phyloP scores from a whole-genome alignment of 495 filamentous ascomycete species.

The Thozetella sp. region DNA sequence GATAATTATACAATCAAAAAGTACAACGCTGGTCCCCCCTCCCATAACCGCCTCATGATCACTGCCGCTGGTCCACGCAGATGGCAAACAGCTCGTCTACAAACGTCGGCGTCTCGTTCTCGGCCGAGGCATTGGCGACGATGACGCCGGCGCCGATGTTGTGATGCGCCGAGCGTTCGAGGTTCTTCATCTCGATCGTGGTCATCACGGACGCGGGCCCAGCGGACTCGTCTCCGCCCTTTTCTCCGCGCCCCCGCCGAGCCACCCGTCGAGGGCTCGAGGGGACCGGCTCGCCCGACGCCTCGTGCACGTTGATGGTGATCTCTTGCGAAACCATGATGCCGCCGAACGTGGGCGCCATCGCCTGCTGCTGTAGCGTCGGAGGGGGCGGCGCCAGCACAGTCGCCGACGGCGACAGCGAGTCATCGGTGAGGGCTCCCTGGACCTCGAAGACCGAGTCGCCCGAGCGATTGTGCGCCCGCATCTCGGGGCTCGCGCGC shows the following conservation, averaged over 20 bases:
- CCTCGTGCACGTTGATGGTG: slow-evolving; percentile 44
- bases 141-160: slow-evolving; percentile 2
- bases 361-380: neutral
- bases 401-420: slow-evolving; percentile 3
- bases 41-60: no score
- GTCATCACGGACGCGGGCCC: neutral
- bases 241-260: neutral
- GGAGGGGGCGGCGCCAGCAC: neutral
- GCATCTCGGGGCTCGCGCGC: neutral
- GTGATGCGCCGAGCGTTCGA: neutral
- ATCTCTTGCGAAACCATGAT: slow-evolving; percentile 59
- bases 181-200: neutral
- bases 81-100: slow-evolving; percentile 30
- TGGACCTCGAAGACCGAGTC: neutral
- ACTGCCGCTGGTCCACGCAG: slow-evolving; percentile 13
- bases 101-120: slow-evolving; percentile 23
- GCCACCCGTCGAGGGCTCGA: neutral
- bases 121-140: slow-evolving; percentile 14
- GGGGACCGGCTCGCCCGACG: neutral
- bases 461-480: neutral
- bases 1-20: no score
- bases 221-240: neutral
- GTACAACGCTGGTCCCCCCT: no score
- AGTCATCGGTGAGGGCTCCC: slow-evolving; percentile 7
- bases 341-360: slow-evolving; percentile 37